Conservation (phyloP, 2,329 filamentous ascomycete species). For the Diaporthe sp. region DNA sequence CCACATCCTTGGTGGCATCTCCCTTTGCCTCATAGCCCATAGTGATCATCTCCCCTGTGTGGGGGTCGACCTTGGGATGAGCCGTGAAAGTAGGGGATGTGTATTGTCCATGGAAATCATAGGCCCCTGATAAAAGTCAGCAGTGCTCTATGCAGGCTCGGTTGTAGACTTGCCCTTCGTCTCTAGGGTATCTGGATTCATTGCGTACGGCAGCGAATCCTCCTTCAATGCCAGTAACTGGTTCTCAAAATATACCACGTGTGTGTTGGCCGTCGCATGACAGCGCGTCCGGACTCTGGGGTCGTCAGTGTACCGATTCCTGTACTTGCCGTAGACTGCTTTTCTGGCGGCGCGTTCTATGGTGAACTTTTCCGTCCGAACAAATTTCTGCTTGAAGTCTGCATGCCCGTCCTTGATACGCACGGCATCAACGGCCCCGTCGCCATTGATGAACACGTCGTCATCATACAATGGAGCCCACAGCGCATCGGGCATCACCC, state of each 20-base stretch:
- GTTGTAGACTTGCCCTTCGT: constrained; percentile 50
- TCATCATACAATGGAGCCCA: constrained; percentile 25
- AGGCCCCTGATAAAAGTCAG: constrained; percentile 38
- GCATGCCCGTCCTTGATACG: constrained; percentile 30
- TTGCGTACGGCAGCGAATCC: constrained; percentile 59
- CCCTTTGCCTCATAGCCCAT: constrained; percentile 61
- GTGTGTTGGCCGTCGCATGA: constrained; percentile 67
- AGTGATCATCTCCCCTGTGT: constrained; percentile 62
- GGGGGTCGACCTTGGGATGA: constrained; percentile 62
- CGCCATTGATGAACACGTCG: constrained; percentile 28
- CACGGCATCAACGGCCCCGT: constrained; percentile 25
- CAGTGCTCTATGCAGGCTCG: background rate
- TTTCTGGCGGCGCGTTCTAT: constrained; percentile 16
- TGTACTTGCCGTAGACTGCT: constrained; percentile 24
- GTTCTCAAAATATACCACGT: constrained; percentile 66
- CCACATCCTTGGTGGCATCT: constrained; percentile 52
- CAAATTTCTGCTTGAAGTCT: constrained; percentile 31
- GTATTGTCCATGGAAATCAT: constrained; percentile 63
- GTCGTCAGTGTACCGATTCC: constrained; percentile 29
- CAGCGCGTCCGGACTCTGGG: constrained; percentile 53
- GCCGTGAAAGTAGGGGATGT: constrained; percentile 58
- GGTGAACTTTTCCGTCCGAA: constrained; percentile 26
- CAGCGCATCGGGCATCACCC: constrained; percentile 25
- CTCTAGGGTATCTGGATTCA: constrained; percentile 60
- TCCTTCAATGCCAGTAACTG: constrained; percentile 66